phyloP scores from a whole-genome alignment of 2,329 filamentous ascomycete genomes.

The Amesomyces nigricolor region DNA sequence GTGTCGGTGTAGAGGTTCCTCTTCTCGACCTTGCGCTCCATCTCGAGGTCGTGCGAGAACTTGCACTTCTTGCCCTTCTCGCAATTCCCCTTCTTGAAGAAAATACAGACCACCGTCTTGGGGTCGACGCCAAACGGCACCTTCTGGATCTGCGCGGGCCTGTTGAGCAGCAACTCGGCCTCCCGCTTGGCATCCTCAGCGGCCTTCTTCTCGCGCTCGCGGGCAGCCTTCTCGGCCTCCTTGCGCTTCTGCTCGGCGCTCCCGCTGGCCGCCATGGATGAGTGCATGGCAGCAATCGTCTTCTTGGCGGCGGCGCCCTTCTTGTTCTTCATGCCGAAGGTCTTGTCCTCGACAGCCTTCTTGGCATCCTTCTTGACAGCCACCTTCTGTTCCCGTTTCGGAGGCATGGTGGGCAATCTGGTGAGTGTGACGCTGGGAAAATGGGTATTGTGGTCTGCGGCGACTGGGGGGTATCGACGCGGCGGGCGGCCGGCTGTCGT shows the following conservation, averaged over 20 bases:
- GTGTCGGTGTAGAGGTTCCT: slow-evolving; percentile 84
- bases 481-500: background rate
- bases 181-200: slow-evolving; percentile 80
- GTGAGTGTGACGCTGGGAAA: slow-evolving; percentile 14
- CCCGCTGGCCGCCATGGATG: slow-evolving; percentile 67
- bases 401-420: slow-evolving; percentile 53
- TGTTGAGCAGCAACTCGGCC: slow-evolving; percentile 74
- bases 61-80: slow-evolving; percentile 98
- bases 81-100: slow-evolving; percentile 94
- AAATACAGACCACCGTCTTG: slow-evolving; percentile 94
- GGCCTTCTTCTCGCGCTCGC: slow-evolving; percentile 85
- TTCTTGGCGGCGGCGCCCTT: slow-evolving; percentile 89
- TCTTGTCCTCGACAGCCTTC: slow-evolving; percentile 83
- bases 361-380: slow-evolving; percentile 50
- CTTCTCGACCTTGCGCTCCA: slow-evolving; percentile 91
- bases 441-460: background rate
- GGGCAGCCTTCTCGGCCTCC: slow-evolving; percentile 57
- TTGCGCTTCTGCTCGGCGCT: slow-evolving; percentile 84
- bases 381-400: slow-evolving; percentile 56
- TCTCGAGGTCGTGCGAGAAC: slow-evolving; percentile 84
- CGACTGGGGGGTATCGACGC: background rate
- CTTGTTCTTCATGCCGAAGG: slow-evolving; percentile 99
- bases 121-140: slow-evolving; percentile 96
- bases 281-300: slow-evolving; percentile 77
- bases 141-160: slow-evolving; percentile 93